phyloP scores from a whole-genome alignment of 169 alveolate genomes.

The Babesia ovis region DNA sequence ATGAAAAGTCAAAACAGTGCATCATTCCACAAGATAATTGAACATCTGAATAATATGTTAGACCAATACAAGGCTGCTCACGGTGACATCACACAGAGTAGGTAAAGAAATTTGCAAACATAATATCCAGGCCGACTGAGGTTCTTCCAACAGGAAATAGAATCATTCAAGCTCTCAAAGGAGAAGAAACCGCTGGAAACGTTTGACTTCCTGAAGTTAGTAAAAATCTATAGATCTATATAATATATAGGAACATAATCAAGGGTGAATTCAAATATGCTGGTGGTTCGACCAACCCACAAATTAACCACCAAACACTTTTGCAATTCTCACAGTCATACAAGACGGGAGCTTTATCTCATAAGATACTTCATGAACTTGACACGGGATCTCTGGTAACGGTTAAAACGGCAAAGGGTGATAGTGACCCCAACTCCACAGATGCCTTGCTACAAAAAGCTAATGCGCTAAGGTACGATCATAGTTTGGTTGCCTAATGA shows the following conservation, averaged over 20 bases:
- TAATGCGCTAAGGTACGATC: constrained; percentile 16
- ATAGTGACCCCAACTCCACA: constrained; percentile 22
- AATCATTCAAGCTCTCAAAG: constrained; percentile 28
- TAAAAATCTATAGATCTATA: too few species aligned
- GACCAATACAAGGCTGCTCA: constrained; percentile 43
- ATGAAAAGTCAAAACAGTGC: constrained; percentile 5
- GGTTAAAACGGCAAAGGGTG: constrained; percentile 2
- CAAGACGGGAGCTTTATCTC: neutral
- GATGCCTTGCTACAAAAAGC: constrained; percentile 41
- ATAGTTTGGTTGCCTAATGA: too few species aligned
- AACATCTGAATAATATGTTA: constrained; percentile 21
- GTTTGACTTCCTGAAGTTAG: constrained; percentile 46
- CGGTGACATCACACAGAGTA: constrained; percentile 45
- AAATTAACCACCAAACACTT: constrained; percentile 15
- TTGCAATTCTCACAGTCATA: constrained; percentile 19
- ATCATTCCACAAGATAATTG: constrained; percentile 17
- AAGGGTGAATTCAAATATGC: constrained; percentile 28
- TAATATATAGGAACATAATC: constrained; percentile 10
- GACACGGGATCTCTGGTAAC: constrained; percentile 1
- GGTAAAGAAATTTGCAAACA: neutral
- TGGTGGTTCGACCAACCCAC: constrained; percentile 16
- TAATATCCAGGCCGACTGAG: constrained; percentile 6
- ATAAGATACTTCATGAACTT: neutral
- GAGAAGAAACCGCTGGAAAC: constrained; percentile 37
- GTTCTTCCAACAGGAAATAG: constrained; percentile 37